Percentiles rank a stretch among this genome's conserved stretches.
These are phyloP conservation scores for Lachnellula willkommii DNA, from an alignment of 2,329 filamentous ascomycete species.

Conservation along the genomic window DNA sequence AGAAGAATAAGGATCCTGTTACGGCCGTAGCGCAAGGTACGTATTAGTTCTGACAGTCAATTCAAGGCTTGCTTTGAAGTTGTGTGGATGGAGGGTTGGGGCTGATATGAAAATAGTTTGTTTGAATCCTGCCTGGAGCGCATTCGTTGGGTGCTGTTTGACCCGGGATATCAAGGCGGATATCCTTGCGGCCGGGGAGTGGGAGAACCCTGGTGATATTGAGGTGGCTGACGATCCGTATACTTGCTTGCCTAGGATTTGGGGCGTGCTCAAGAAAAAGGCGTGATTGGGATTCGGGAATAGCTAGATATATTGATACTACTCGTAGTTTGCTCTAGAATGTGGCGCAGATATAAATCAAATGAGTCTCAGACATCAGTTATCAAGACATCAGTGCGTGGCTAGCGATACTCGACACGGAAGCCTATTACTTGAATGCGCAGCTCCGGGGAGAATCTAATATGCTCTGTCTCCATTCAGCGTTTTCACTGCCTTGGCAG, in stretches of 20 bases:
- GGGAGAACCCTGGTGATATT: slow-evolving; percentile 31
- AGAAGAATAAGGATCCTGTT: slow-evolving; percentile 23
- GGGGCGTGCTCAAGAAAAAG: slow-evolving; percentile 32
- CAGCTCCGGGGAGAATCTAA: slow-evolving; percentile 12
- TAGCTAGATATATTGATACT: no score
- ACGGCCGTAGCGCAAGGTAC: slow-evolving; percentile 32
- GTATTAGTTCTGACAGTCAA: slow-evolving; percentile 6
- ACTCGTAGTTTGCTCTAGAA: no score
- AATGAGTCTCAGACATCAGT: no score
- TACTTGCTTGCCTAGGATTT: slow-evolving; percentile 29
- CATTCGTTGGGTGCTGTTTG: slow-evolving; percentile 30
- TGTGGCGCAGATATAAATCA: no score
- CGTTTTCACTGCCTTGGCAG: not conserved
- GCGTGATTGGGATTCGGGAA: slow-evolving; percentile 11
- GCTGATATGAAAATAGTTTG: slow-evolving; percentile 22
- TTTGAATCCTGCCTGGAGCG: slow-evolving; percentile 31
- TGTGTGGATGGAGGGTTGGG: not conserved
- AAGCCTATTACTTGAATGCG: not conserved
- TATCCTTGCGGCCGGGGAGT: slow-evolving; percentile 29
- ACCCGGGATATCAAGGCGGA: slow-evolving; percentile 27
- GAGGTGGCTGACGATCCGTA: slow-evolving; percentile 26
- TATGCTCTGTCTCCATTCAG: slow-evolving; percentile 10
- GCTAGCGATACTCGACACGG: not conserved
- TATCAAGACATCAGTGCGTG: not conserved
- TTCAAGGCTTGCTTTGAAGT: slow-evolving; percentile 3